These are phyloP conservation scores for Plectranthus barbatus DNA, from an alignment of 257 asterid genomes.

Conservation along the genomic window DNA sequence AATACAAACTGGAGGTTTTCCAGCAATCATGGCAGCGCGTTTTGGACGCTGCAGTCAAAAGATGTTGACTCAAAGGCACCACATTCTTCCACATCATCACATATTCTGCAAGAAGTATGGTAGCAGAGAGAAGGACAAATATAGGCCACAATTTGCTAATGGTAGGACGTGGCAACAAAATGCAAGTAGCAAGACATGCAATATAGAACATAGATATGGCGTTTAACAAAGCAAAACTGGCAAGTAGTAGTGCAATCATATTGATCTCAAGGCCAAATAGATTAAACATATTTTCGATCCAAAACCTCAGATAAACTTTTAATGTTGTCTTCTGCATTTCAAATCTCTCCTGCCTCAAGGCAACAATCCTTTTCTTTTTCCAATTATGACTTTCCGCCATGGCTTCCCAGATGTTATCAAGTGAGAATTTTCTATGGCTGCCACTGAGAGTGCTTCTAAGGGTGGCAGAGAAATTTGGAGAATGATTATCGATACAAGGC, in stretches of 20 bases:
- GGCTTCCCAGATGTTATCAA: conserved; percentile 82
- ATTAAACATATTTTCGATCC: conserved; percentile 94
- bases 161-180: conserved; percentile 62
- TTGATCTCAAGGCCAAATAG: conserved; percentile 96
- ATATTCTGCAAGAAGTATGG: conserved; percentile 71
- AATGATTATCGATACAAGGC: conserved; percentile 26
- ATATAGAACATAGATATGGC: conserved; percentile 76
- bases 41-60: conserved; percentile 18
- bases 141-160: conserved; percentile 81
- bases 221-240: conserved; percentile 91
- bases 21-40: conserved; percentile 89
- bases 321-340: conserved; percentile 79
- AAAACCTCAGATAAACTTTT: conserved; percentile 80
- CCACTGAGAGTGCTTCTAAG: conserved; percentile 26
- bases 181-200: conserved; percentile 75
- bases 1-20: conserved; percentile 54
- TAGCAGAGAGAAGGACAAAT: conserved; percentile 65
- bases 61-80: conserved; percentile 35
- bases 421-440: conserved; percentile 37
- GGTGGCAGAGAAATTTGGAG: conserved; percentile 32
- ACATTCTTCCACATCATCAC: conserved; percentile 77
- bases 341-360: conserved; percentile 82
- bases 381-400: conserved; percentile 74
- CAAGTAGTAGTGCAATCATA: conserved; percentile 75
- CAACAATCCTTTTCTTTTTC: conserved; percentile 60